Base-by-base conservation (phyloP, 2,329 filamentous ascomycete species). In the Xylariales sp. region DNA sequence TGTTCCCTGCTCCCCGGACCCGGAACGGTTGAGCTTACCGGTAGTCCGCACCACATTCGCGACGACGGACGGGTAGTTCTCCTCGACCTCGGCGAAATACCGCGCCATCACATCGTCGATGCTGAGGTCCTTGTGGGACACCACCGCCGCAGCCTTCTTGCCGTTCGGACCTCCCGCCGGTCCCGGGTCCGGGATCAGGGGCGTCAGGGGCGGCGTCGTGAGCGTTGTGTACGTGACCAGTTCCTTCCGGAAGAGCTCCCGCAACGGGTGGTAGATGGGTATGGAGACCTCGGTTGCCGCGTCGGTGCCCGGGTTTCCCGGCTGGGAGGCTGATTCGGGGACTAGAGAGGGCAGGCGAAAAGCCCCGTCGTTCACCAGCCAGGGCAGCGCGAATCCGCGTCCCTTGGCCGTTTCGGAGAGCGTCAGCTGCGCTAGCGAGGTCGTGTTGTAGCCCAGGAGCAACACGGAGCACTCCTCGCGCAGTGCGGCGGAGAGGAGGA, bases 31-130 rank as follows among this genome's bases (percentile, higher is more conserved):
- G 29, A 97, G 72, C 64, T 94, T 95, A 38, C 81, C 83, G n/a
- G 86, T 84, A 24, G 91, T 98, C 47, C 88, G 80, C 4, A 96
- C 91, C 8, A 98, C 93, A 59, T 98, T 98, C 22, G 90, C 85
- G 51, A 98, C 90, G 42, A 97, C 88, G 42, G 86, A 88, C 3
- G 90, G 87, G 56, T 94, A 96, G 45, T 84, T 85, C 50, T 80
- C 78, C 59, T 95, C 90, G 12, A 95, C 88, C 29, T 81, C 84
- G 50, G 80, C 78, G 56, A 98, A 95, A 61, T 96, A 98, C 43
- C 88, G 82, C 44, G 74, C 69, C 83, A 97, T 90, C 40, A 98
- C 76, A 51, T 90, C 84, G 57, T 96, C 89, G 54, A 98, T 96
- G 33, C 88, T 94, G 33, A 88, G 76, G 50, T 88, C 84, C 57